Conservation (phyloP, 23 red algal species). For the Gracilaria gracilis region DNA sequence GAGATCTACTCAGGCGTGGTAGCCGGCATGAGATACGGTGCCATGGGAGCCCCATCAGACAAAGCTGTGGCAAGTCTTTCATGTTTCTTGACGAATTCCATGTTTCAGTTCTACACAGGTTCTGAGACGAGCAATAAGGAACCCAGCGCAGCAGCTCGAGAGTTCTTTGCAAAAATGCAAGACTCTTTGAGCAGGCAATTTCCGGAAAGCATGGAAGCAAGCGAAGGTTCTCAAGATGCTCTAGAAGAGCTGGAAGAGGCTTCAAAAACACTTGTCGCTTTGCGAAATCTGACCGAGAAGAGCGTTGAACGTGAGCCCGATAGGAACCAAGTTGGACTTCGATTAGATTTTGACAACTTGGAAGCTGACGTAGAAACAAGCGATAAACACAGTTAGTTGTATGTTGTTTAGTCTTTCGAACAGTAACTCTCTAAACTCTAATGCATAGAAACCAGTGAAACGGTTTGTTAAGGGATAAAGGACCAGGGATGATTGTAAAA, state of each 20-base stretch:
- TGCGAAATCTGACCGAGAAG: constrained; percentile 34
- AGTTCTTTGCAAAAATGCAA: constrained; percentile 26
- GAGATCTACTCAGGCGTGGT: not conserved
- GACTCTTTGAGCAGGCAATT: not conserved
- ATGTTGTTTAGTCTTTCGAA: not conserved
- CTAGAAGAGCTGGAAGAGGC: not conserved
- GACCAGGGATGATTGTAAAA: not conserved
- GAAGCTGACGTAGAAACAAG: not conserved
- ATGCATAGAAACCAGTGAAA: not conserved
- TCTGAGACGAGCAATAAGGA: not conserved
- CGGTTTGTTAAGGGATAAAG: not conserved
- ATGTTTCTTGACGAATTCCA: not conserved
- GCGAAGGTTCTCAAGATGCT: not conserved
- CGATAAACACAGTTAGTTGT: not conserved
- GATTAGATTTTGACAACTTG: constrained; percentile 3
- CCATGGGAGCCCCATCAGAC: not conserved
- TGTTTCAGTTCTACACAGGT: constrained; percentile 27
- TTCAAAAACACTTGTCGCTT: not conserved
- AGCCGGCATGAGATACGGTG: not conserved
- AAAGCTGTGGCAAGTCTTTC: constrained; percentile 9
- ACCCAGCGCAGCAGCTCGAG: not conserved
- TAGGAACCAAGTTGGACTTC: not conserved
- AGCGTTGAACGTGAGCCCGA: not conserved
- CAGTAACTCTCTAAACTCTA: not conserved
- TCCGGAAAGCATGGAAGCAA: not conserved